These are phyloP conservation scores for Parietaria judaica DNA, from an alignment of 306 rosid genomes.

Conservation along the genomic window DNA sequence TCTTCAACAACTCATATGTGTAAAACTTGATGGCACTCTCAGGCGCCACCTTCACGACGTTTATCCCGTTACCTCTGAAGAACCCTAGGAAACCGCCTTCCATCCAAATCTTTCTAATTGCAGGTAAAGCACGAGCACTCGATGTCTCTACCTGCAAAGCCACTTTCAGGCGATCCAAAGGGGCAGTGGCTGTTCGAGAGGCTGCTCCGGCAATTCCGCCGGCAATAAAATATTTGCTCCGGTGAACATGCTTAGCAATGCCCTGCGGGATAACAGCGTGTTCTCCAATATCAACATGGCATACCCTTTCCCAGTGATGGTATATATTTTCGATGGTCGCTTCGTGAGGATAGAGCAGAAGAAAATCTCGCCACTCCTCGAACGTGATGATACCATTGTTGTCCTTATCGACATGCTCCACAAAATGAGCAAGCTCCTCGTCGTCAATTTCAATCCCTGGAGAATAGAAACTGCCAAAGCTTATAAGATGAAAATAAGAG, in stretches of 20 bases:
- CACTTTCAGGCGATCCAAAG: constrained; percentile 89
- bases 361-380: constrained; percentile 98
- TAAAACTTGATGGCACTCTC: constrained; percentile 92
- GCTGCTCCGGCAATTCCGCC: constrained; percentile 94
- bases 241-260: constrained; percentile 73
- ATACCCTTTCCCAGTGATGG: constrained; percentile 88
- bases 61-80: constrained; percentile 89
- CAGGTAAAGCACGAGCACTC: constrained; percentile 53
- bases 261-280: constrained; percentile 86
- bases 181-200: constrained; percentile 93
- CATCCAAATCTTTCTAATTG: constrained; percentile 58
- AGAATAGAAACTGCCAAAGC: constrained; percentile 48
- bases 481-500: constrained; percentile 45
- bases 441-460: constrained; percentile 92
- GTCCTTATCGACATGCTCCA: constrained; percentile 94
- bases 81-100: constrained; percentile 73
- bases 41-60: constrained; percentile 89
- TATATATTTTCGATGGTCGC: constrained; percentile 95
- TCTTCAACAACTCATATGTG: constrained; percentile 67
- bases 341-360: constrained; percentile 86
- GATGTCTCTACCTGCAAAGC: constrained; percentile 75
- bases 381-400: constrained; percentile 88
- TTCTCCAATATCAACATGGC: constrained; percentile 91
- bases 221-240: constrained; percentile 80
- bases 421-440: constrained; percentile 88